Evolutionary conservation across 805 yeast species (phyloP).

Genomic region (Torulaspora gathmanii): DNA sequence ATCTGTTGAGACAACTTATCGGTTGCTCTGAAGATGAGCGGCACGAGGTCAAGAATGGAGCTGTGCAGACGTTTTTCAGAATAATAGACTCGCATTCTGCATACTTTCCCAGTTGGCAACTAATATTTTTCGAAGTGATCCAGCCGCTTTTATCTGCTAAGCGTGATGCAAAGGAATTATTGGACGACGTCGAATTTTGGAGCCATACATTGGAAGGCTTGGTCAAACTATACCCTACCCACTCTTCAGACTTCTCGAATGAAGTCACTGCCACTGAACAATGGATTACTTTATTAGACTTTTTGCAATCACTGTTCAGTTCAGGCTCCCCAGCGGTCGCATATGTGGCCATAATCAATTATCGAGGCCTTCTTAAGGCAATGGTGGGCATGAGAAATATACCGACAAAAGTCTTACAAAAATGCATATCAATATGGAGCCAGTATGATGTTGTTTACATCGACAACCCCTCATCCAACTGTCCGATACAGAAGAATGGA

Average conservation of each 20-base stretch:
- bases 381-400: constrained; percentile 36
- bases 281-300: constrained; percentile 57
- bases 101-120: constrained; percentile 57
- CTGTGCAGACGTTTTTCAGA: constrained; percentile 82
- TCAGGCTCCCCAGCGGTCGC: constrained; percentile 40
- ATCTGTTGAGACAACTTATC: constrained; percentile 58
- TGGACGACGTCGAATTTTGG: constrained; percentile 58
- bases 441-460: constrained; percentile 43
- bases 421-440: constrained; percentile 51
- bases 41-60: constrained; percentile 82
- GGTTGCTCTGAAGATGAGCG: constrained; percentile 60
- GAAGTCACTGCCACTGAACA: constrained; percentile 26
- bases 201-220: constrained; percentile 61
- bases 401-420: constrained; percentile 32
- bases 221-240: constrained; percentile 54
- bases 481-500: constrained; percentile 36
- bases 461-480: constrained; percentile 31
- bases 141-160: constrained; percentile 42
- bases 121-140: constrained; percentile 62
- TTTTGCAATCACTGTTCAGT: constrained; percentile 41
- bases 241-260: constrained; percentile 38
- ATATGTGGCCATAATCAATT: constrained; percentile 52
- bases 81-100: constrained; percentile 69
- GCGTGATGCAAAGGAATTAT: constrained; percentile 28
- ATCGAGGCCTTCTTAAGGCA: constrained; percentile 48